Conservation (phyloP, 768 basidiomycete genomes). For the Trametes villosa region DNA sequence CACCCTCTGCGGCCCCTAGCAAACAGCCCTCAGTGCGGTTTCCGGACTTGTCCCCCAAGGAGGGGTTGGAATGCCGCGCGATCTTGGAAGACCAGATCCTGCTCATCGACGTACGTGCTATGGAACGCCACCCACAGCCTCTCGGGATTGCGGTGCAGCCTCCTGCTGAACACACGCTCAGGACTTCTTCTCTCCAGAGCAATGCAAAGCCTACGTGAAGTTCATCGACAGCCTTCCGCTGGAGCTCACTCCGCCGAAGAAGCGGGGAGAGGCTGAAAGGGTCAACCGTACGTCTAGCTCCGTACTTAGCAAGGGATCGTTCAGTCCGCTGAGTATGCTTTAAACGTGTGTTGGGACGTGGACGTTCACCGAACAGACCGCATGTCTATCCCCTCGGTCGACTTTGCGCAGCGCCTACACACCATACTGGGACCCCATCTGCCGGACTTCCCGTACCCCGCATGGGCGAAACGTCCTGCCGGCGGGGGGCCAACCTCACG, state of each 20-base stretch:
- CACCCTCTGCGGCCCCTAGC: not conserved
- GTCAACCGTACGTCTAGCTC: constrained; percentile 64
- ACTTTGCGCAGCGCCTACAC: constrained; percentile 62
- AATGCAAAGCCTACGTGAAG: constrained; percentile 63
- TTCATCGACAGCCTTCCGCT: constrained; percentile 65
- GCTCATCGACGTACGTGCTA: constrained; percentile 54
- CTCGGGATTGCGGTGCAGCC: not conserved
- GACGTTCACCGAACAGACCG: constrained; percentile 48
- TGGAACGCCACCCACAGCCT: not conserved
- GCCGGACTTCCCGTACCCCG: constrained; percentile 53
- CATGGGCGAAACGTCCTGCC: constrained; percentile 33
- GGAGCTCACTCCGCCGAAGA: constrained; percentile 71
- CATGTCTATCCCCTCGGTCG: constrained; percentile 58
- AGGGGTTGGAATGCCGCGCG: constrained; percentile 47
- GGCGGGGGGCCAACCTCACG: constrained; percentile 21
- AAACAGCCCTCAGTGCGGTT: constrained; percentile 35
- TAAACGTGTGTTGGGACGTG: not conserved
- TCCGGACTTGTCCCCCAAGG: constrained; percentile 50
- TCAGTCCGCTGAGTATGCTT: not conserved
- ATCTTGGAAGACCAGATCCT: constrained; percentile 70
- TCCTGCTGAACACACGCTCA: constrained; percentile 34
- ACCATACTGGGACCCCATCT: constrained; percentile 57
- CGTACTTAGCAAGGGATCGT: no score
- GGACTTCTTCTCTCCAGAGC: constrained; percentile 60
- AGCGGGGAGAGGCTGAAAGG: constrained; percentile 71